Base-by-base conservation (phyloP, 768 basidiomycete species). In the Sutorius australiensis region DNA sequence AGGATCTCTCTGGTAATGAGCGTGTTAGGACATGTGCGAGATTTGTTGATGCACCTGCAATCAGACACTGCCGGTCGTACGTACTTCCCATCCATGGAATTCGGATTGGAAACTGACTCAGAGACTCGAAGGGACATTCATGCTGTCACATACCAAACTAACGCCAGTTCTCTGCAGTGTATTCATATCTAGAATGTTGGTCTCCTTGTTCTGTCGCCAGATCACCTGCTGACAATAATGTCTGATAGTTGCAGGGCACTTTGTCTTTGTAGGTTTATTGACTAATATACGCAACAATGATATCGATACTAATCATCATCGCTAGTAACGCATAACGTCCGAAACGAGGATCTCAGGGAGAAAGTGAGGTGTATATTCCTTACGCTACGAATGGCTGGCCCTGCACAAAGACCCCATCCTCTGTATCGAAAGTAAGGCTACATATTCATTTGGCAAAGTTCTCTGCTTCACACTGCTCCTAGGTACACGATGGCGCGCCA, bases 121-220 rank as follows among this genome's bases (percentile, higher is more conserved):
- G 28, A 48, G 10, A 50, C 28, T 36, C 19, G 12, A 34, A 64
- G 59, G 13, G 13, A 43, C 12, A 21, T 52, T 51, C 30, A 40
- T 10, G 21, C 12, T 61, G 17, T 39, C 44, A 31, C 47, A 44
- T 21, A 30, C 39, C 11, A 57, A 13, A 21, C 12, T 61, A 10
- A 61, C 56, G 1, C 46, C 49, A 9, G 46, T 61, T 10, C 54
- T 67, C 5, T 69, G 73, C 37, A 62, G 65, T 21, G 62, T 77
- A 0, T 82, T 79, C 52, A 72, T 75, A 9, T 67, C 74, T 17
- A 72, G 80, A 40, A 65, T 82, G 81, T 82, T 58, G 57, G 80
- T 69, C 11, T 21, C 0, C 11, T 51, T 30, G 3, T 50, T 53
- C 46, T 24, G 10, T 13, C 3, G 16, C 42, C 19, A 39, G 31